Evolutionary conservation across 805 yeast genomes (phyloP).

Genomic region (Cephaloascus albidus): DNA sequence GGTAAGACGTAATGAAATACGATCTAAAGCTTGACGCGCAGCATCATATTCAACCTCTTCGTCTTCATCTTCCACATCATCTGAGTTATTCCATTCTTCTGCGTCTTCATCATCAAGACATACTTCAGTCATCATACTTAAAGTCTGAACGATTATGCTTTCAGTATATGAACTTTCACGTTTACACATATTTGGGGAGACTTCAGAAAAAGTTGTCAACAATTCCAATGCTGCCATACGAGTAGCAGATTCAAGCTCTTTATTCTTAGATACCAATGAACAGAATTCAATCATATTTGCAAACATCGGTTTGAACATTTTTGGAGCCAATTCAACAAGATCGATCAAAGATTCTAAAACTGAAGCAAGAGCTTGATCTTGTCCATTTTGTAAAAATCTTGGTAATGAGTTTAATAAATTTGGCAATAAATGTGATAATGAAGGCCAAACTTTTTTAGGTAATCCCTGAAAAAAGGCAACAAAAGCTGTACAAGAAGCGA

Average conservation of each 20-base stretch:
- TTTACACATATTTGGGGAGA: slow-evolving; percentile 93
- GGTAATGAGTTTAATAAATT: slow-evolving; percentile 80
- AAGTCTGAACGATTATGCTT: slow-evolving; percentile 61
- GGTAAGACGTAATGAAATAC: slow-evolving; percentile 75
- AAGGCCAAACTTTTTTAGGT: slow-evolving; percentile 73
- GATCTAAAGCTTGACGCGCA: slow-evolving; percentile 90
- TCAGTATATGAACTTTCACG: slow-evolving; percentile 63
- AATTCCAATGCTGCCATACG: slow-evolving; percentile 85
- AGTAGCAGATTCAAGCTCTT: slow-evolving; percentile 68
- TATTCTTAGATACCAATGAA: slow-evolving; percentile 72
- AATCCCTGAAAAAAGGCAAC: slow-evolving; percentile 79
- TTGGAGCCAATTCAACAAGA: slow-evolving; percentile 88
- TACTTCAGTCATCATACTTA: slow-evolving; percentile 87
- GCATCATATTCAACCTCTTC: slow-evolving; percentile 83
- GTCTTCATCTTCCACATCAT: slow-evolving; percentile 66
- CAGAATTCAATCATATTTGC: slow-evolving; percentile 81
- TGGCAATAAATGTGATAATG: slow-evolving; percentile 73
- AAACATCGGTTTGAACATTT: slow-evolving; percentile 87
- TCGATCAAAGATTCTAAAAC: slow-evolving; percentile 89
- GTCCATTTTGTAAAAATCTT: slow-evolving; percentile 67
- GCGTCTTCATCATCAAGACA: slow-evolving; percentile 83
- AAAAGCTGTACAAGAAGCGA: slow-evolving; percentile 88
- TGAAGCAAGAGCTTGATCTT: slow-evolving; percentile 72
- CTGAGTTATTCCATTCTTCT: slow-evolving; percentile 77
- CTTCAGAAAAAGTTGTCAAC: slow-evolving; percentile 83